Evolutionary conservation across 768 basidiomycete genomes (phyloP).

Genomic region (Russula emetica): DNA sequence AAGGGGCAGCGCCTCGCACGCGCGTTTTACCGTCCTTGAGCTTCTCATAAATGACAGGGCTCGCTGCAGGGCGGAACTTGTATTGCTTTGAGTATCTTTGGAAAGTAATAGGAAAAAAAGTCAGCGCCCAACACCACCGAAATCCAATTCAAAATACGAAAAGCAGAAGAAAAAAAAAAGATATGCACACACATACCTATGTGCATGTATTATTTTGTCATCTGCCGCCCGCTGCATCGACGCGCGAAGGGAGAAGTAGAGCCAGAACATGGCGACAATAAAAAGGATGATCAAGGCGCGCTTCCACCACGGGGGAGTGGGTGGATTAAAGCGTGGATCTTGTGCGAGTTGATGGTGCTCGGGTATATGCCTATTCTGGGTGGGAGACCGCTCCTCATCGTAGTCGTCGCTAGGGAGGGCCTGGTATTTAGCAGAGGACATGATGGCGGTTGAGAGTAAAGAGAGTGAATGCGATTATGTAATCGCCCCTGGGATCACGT

Average conservation of each 20-base stretch:
- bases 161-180: background rate
- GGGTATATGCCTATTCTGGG: background rate
- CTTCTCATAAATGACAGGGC: slow-evolving; percentile 73
- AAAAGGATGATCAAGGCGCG: slow-evolving; percentile 45
- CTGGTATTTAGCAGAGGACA: slow-evolving; percentile 24
- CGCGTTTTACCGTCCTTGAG: slow-evolving; percentile 66
- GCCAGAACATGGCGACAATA: slow-evolving; percentile 41
- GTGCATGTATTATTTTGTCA: slow-evolving; percentile 55
- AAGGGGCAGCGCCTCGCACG: slow-evolving; percentile 62
- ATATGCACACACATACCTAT: slow-evolving; percentile 45
- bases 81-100: slow-evolving; percentile 76
- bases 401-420: slow-evolving; percentile 24
- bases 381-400: slow-evolving; percentile 3
- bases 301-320: slow-evolving; percentile 49
- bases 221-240: slow-evolving; percentile 23
- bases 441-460: slow-evolving; percentile 6
- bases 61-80: slow-evolving; percentile 81
- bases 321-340: slow-evolving; percentile 49
- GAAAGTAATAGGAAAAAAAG: background rate
- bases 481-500: background rate
- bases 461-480: slow-evolving; percentile 4
- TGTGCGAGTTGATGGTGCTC: slow-evolving; percentile 25
- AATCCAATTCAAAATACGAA: background rate
- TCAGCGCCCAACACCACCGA: slow-evolving; percentile 1
- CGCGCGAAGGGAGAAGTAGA: slow-evolving; percentile 34